phyloP scores from a whole-genome alignment of 1,139 yeast genomes.

The Pichia sp. region DNA sequence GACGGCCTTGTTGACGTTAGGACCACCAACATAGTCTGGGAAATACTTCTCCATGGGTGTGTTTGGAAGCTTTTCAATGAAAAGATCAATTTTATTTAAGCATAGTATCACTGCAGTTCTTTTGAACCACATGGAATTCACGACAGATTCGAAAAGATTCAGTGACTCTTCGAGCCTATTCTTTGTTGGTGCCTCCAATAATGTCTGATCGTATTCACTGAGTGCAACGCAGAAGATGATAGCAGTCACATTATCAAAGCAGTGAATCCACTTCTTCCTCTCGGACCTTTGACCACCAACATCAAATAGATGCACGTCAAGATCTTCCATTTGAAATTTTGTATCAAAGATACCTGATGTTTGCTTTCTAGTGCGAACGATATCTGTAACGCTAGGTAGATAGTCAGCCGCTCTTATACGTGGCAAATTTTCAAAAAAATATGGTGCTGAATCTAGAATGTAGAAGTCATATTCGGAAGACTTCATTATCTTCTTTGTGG shows the following conservation, averaged over 20 bases:
- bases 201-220: conserved; percentile 82
- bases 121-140: conserved; percentile 90
- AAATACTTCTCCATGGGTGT: conserved; percentile 80
- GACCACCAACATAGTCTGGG: conserved; percentile 88
- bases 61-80: conserved; percentile 74
- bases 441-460: conserved; percentile 79
- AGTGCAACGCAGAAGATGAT: conserved; percentile 87
- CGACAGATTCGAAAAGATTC: conserved; percentile 81
- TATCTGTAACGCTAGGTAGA: conserved; percentile 68
- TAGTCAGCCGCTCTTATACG: conserved; percentile 58
- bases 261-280: conserved; percentile 92
- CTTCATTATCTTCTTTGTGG: conserved; percentile 50
- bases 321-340: conserved; percentile 65
- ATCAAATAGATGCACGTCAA: conserved; percentile 78
- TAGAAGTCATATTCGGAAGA: conserved; percentile 70
- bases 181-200: conserved; percentile 69
- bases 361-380: conserved; percentile 81
- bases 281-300: conserved; percentile 95
- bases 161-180: conserved; percentile 83
- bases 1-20: conserved; percentile 87
- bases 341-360: conserved; percentile 91
- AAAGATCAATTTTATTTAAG: conserved; percentile 82
- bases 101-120: conserved; percentile 80
- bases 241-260: conserved; percentile 86
- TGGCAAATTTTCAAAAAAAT: conserved; percentile 62